These are phyloP conservation scores for Naganishia sp. DNA, from an alignment of 1,284 basidiomycete species.

Conservation along the genomic window DNA sequence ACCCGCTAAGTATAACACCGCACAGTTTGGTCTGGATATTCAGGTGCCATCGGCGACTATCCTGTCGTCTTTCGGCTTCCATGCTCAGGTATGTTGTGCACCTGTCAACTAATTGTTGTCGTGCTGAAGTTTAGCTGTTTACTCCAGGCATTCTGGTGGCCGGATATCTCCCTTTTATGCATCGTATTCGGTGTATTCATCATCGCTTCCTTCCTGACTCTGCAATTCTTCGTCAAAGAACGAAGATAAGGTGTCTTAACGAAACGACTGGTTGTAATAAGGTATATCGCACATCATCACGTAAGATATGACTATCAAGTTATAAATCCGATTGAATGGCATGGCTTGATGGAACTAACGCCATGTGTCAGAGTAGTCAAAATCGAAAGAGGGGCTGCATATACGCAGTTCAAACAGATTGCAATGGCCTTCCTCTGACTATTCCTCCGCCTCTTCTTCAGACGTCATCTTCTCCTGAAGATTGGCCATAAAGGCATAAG, in stretches of 20 bases:
- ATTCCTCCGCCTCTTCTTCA: conserved; percentile 26
- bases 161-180: conserved; percentile 76
- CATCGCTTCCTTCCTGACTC: conserved; percentile 69
- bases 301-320: neutral
- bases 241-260: conserved; percentile 60
- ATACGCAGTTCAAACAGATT: neutral
- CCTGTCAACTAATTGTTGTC: neutral
- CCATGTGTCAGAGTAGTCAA: neutral
- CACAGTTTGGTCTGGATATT: conserved; percentile 84
- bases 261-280: conserved; percentile 5
- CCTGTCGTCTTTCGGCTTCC: conserved; percentile 82
- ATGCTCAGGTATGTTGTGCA: conserved; percentile 65
- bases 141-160: conserved; percentile 88
- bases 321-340: neutral
- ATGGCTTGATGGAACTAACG: conserved; percentile 3
- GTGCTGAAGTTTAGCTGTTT: neutral
- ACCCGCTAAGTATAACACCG: no score
- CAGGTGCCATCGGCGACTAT: conserved; percentile 90
- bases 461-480: conserved; percentile 36
- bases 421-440: neutral
- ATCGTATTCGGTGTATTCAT: conserved; percentile 82
- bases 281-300: conserved; percentile 2
- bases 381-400: conserved; percentile 4
- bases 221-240: conserved; percentile 89
- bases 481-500: conserved; percentile 37